Base-by-base conservation (phyloP, 139 green algal genomes). In the Parachlorella kessleri region DNA sequence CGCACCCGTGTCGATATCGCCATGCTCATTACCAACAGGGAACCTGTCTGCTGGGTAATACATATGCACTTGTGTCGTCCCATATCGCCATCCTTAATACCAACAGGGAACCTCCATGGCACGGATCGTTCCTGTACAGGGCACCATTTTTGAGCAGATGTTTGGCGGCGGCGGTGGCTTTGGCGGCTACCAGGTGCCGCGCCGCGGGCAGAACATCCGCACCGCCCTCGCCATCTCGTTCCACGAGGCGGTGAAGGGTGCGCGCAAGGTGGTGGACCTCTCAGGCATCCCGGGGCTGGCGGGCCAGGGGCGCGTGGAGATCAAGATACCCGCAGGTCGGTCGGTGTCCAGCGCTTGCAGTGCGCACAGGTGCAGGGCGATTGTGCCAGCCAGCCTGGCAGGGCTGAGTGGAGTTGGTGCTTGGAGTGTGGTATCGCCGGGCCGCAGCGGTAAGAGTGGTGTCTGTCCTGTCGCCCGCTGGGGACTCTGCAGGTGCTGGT, bases 181-280 rank as follows among this genome's bases (percentile, higher is more conserved):
- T 65, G 41, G 77, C 55, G 70, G 59, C 78, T 63, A 21, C 26
- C 63, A 26, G 40, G 35, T 40, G 55, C 55, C 67, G n/a, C 53
- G 70, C 33, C 55, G 48, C n/a, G 67, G 83, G 33, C 65, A 54
- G 24, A 66, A 48, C 36, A 2, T 83, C 72, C 85, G 85, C 38
- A 79, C 78, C 4, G 42, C 37, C 37, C 48, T 90, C 38, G 59
- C 48, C 35, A 65, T 90, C 39, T 63, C 38, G 23, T 92, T 92
- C 39, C 74, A 82, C 72, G 91, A 96, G 72, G 88, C 93, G 24
- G 88, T 89, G 1, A 79, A 91, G 54, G 93, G 87, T 0, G 83
- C 85, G 1, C 76, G 59, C 4, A 80, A 79, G 38, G 66, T 33
- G 26, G 28, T 92, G 18, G 84, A 86, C 38, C 66, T 91, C 1